These are phyloP conservation scores for Cyclospora cayetanensis DNA, from an alignment of 169 alveolate genomes.

Conservation along the genomic window DNA sequence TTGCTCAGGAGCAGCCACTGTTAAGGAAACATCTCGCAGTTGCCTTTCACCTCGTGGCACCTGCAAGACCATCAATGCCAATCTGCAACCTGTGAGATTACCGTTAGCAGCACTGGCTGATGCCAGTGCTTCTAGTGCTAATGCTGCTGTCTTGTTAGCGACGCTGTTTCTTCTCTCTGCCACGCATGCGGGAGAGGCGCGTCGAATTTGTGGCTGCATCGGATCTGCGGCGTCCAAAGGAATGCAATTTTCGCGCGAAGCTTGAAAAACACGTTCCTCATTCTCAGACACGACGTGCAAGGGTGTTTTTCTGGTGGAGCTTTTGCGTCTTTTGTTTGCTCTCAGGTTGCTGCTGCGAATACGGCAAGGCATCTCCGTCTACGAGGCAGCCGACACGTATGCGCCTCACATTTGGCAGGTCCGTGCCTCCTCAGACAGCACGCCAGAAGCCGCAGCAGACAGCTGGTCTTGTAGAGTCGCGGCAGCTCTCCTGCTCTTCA, in stretches of 20 bases:
- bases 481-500: neutral
- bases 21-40: neutral
- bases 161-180: too few relatives aligned
- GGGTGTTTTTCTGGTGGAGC: too few relatives aligned
- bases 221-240: neutral
- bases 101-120: neutral
- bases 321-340: neutral
- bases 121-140: neutral
- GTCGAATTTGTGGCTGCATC: too few relatives aligned
- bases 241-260: too few relatives aligned
- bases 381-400: neutral
- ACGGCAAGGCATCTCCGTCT: conserved; percentile 4
- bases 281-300: too few relatives aligned
- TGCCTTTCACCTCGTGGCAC: neutral
- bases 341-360: conserved; percentile 40
- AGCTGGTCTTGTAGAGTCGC: conserved; percentile 10
- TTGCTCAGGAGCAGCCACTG: conserved; percentile 12
- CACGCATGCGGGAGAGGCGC: too few relatives aligned
- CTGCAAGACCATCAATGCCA: neutral
- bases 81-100: neutral
- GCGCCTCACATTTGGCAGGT: conserved; percentile 9
- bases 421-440: neutral
- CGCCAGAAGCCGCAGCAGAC: neutral
- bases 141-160: neutral
- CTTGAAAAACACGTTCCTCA: too few relatives aligned